These are phyloP conservation scores for Didymella keratinophila DNA, from an alignment of 2,329 filamentous ascomycete genomes.

Conservation along the genomic window DNA sequence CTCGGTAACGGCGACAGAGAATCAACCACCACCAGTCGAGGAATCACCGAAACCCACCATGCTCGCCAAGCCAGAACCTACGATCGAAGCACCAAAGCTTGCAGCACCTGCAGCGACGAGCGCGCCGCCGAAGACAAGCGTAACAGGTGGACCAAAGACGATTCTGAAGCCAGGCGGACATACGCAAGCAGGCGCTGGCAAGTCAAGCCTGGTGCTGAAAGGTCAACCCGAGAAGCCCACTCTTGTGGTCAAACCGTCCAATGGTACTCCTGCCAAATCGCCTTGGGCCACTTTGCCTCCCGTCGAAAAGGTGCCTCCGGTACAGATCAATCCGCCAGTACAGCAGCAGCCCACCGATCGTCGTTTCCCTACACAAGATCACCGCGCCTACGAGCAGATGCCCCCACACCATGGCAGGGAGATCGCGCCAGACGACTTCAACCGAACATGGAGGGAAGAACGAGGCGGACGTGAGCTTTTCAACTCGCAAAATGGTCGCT, in stretches of 20 bases:
- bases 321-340: constrained; percentile 64
- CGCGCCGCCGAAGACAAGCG: constrained; percentile 45
- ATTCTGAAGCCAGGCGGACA: constrained; percentile 59
- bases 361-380: constrained; percentile 64
- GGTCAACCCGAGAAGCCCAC: constrained; percentile 74
- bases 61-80: constrained; percentile 30
- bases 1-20: constrained; percentile 68
- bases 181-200: constrained; percentile 45
- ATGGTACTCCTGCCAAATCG: constrained; percentile 79
- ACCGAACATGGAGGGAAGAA: constrained; percentile 81
- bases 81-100: constrained; percentile 52
- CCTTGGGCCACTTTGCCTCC: constrained; percentile 90
- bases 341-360: constrained; percentile 52
- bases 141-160: constrained; percentile 54
- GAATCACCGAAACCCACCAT: constrained; percentile 31
- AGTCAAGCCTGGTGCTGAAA: constrained; percentile 69
- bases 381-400: constrained; percentile 63
- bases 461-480: constrained; percentile 78
- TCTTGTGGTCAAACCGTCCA: constrained; percentile 74
- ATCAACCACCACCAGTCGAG: constrained; percentile 40
- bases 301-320: constrained; percentile 79
- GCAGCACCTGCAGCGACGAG: constrained; percentile 29
- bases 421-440: constrained; percentile 94
- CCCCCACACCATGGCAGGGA: constrained; percentile 71
- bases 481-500: constrained; percentile 94